Base-by-base conservation (phyloP, 768 basidiomycete genomes). In the Leccinum boreale region DNA sequence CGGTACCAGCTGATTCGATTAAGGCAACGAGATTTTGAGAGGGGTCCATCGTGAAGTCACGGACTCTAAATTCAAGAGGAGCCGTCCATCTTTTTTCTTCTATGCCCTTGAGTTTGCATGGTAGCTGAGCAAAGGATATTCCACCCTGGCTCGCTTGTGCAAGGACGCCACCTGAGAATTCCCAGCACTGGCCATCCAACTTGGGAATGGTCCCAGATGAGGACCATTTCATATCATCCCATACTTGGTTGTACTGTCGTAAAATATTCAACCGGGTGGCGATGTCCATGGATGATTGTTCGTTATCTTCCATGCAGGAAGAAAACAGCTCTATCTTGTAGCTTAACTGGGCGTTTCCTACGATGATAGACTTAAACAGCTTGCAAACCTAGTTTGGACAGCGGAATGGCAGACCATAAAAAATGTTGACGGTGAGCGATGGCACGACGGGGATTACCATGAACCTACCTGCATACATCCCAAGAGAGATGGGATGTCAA, bases 1-100 rank as follows among this genome's bases (percentile, higher is more conserved):
- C 11, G 11, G 9, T 35, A 4, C 61, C 72, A 3, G 11, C 10
- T n/a, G 52, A 19, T 49, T 73, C 69, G n/a, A 77, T 57, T 5
- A 67, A 58, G 21, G 71, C 66, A 9, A 77, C 44, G 36, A 77
- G 66, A 59, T 77, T 61, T 61, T 76, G 72, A 5, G 73, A 74
- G 23, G 58, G 64, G 59, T 77, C 75, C 8, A 75, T 57, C 10
- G 72, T 66, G 39, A 78, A 77, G 53, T 78, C 75, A n/a, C 64
- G 64, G 45, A 74, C 55, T n/a, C 26, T 44, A 33, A 74, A 63
- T 5, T 70, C 68, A 29, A 72, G 58, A 7, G 61, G 58, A 15
- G 63, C 24, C 26, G 65, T 48, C 75, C 76, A 77, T 26, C 62
- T 51, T 35, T 55, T 61, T 33, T 65, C 60, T 14, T 59, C 52